Percentiles rank a stretch among this genome's conserved stretches.
Conservation (phyloP, 139 green algal species). For the Tetraselmis striata region DNA sequence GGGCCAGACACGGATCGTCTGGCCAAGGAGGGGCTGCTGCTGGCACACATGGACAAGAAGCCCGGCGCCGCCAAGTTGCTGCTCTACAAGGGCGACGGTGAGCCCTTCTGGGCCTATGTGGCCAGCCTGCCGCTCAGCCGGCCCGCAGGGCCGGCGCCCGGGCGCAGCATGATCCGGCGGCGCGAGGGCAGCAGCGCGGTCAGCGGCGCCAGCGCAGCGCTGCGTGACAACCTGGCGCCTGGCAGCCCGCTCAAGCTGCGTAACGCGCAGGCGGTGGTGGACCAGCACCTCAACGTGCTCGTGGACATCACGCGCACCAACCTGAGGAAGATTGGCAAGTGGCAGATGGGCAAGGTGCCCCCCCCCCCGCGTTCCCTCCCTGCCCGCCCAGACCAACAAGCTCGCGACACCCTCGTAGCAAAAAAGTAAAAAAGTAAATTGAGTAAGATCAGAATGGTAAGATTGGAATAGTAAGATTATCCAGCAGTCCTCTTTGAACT, state of each 20-base stretch:
- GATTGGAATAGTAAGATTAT: too few relatives aligned
- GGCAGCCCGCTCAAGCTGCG: neutral
- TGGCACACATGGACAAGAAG: neutral
- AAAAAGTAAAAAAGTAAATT: too few relatives aligned
- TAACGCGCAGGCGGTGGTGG: neutral
- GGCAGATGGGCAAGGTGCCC: neutral
- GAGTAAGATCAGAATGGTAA: too few relatives aligned
- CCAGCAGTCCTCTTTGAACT: too few relatives aligned
- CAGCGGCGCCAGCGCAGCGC: neutral
- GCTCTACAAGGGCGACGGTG: neutral
- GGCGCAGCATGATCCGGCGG: neutral
- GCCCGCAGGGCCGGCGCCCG: too few relatives aligned
- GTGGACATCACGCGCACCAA: neutral
- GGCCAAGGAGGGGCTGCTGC: neutral
- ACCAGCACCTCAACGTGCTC: neutral
- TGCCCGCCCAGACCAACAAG: too few relatives aligned
- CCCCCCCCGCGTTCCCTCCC: too few relatives aligned
- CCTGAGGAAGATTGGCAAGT: neutral
- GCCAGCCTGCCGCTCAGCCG: neutral
- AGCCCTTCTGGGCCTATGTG: neutral
- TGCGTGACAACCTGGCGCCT: neutral
- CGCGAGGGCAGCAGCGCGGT: neutral
- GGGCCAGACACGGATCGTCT: neutral
- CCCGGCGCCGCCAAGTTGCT: neutral
- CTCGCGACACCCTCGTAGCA: too few relatives aligned